Conservation (phyloP, 495 filamentous ascomycete species). For the Hamigera avellanea region DNA sequence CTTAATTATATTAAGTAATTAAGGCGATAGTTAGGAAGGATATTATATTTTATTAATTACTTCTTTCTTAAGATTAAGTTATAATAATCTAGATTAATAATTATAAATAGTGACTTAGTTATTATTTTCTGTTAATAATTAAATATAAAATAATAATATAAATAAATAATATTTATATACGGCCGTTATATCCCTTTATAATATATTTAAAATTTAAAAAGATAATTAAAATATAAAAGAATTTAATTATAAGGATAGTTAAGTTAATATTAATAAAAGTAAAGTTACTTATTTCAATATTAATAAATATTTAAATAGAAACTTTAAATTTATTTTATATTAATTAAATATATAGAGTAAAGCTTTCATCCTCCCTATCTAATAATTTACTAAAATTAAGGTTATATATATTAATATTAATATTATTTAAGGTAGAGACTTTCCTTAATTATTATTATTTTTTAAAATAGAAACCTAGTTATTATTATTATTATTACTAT, state of each 20-base stretch:
- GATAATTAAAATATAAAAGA: background rate
- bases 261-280: conserved; percentile 2
- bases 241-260: background rate
- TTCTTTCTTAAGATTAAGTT: too few species aligned
- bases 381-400: conserved; percentile 1
- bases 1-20: too few species aligned
- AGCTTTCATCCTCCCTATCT: conserved; percentile 3
- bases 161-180: too few species aligned
- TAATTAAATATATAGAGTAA: conserved; percentile 5
- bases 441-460: conserved; percentile 1
- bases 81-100: too few species aligned
- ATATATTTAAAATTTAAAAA: too few species aligned
- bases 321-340: conserved; percentile 1
- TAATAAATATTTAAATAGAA: background rate
- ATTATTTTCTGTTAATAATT: too few species aligned
- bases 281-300: conserved; percentile 3
- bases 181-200: too few species aligned
- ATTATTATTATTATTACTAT: background rate
- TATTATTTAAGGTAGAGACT: conserved; percentile 2
- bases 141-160: too few species aligned
- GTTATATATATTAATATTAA: background rate
- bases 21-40: too few species aligned
- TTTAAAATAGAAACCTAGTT: background rate
- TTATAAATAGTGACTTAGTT: too few species aligned
- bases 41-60: too few species aligned